Percentiles rank a stretch among this genome's conserved stretches.
Evolutionary conservation across 208 protist species (phyloP).

Genomic region (Acanthamoeba divionensis): DNA sequence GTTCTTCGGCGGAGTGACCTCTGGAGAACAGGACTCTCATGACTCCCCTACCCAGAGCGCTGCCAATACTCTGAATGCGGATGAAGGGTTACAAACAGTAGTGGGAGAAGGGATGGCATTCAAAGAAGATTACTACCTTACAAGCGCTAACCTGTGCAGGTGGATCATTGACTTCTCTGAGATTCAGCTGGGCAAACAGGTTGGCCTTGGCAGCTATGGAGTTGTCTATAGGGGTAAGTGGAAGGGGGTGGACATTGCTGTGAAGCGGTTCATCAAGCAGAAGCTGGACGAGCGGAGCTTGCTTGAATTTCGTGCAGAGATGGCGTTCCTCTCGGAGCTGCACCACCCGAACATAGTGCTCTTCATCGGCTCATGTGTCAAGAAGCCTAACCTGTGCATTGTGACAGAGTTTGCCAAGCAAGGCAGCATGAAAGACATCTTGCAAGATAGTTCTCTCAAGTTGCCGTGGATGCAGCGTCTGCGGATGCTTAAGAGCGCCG

Average conservation of each 20-base stretch:
- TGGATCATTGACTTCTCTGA: too few relatives aligned
- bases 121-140: too few relatives aligned
- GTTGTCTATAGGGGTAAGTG: not conserved
- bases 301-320: not conserved
- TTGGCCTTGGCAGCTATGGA: not conserved
- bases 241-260: not conserved
- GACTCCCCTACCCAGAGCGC: too few relatives aligned
- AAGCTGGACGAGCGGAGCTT: not conserved
- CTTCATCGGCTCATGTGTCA: not conserved
- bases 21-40: too few relatives aligned
- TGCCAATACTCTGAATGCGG: too few relatives aligned
- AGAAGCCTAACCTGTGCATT: not conserved
- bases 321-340: not conserved
- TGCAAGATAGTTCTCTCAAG: not conserved
- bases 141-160: too few relatives aligned
- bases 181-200: not conserved
- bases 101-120: too few relatives aligned
- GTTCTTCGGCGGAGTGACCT: too few relatives aligned
- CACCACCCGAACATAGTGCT: not conserved
- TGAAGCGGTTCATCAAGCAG: not conserved
- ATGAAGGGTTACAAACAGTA: too few relatives aligned
- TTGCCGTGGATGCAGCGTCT: not conserved
- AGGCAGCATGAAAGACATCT: not conserved
- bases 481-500: not conserved
- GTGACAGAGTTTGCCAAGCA: not conserved